Conservation (phyloP, 2,329 filamentous ascomycete species). For the Helicocarpus griseus region DNA sequence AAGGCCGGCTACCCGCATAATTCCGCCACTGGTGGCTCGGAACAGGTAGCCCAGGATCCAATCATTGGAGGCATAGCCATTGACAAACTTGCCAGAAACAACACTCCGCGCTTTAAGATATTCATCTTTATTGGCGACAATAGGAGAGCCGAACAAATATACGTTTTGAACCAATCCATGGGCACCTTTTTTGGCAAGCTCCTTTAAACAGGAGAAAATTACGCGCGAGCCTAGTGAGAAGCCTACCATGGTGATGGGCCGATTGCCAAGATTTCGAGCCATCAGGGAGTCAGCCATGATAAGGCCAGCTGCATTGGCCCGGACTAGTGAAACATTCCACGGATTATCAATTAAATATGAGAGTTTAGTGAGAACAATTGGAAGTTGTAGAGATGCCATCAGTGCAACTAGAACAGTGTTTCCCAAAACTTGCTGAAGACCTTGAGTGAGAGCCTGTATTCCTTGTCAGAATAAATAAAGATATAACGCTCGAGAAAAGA, state of each 20-base stretch:
- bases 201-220: conserved; percentile 82
- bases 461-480: neutral
- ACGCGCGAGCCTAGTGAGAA: conserved; percentile 89
- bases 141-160: conserved; percentile 84
- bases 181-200: conserved; percentile 74
- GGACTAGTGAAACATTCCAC: conserved; percentile 91
- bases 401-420: conserved; percentile 79
- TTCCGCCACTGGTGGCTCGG: conserved; percentile 83
- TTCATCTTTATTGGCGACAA: conserved; percentile 87
- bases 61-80: conserved; percentile 87
- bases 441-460: conserved; percentile 76
- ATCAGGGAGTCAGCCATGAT: conserved; percentile 92
- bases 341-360: conserved; percentile 97
- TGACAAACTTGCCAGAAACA: conserved; percentile 85
- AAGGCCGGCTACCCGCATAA: conserved; percentile 78
- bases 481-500: too few relatives aligned
- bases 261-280: conserved; percentile 79
- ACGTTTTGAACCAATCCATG: conserved; percentile 88
- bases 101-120: conserved; percentile 72
- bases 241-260: conserved; percentile 85
- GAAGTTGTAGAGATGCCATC: conserved; percentile 89
- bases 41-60: conserved; percentile 97
- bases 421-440: conserved; percentile 87
- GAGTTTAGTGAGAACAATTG: conserved; percentile 83
- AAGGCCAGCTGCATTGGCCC: conserved; percentile 77